These are phyloP conservation scores for Pyrrhoderma lamaoense DNA, from an alignment of 1,284 basidiomycete genomes.

Conservation along the genomic window DNA sequence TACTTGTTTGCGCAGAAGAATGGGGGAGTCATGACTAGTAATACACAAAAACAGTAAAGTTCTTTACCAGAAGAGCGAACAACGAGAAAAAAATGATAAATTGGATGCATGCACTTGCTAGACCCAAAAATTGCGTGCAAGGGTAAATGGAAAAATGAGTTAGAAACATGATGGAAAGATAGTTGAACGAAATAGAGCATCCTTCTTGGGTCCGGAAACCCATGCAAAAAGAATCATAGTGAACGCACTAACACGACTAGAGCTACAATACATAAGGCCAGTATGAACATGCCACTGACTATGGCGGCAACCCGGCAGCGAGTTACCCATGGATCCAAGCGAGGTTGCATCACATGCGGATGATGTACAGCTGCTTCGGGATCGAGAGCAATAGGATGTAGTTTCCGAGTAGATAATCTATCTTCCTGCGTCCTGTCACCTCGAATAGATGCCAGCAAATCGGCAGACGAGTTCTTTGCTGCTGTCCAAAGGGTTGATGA, in stretches of 20 bases:
- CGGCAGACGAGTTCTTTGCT: slow-evolving; percentile 14
- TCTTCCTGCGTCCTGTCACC: slow-evolving; percentile 20
- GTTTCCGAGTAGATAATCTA: slow-evolving; percentile 22
- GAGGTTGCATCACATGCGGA: slow-evolving; percentile 20
- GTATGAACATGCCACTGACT: slow-evolving; percentile 33
- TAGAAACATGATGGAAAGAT: too few relatives aligned
- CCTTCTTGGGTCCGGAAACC: too few relatives aligned
- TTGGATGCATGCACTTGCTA: too few relatives aligned
- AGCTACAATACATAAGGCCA: slow-evolving; percentile 31
- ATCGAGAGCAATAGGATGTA: slow-evolving; percentile 19
- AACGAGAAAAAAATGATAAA: too few relatives aligned
- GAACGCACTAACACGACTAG: slow-evolving; percentile 29
- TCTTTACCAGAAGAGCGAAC: too few relatives aligned
- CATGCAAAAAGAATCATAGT: background rate
- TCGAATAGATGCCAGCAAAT: slow-evolving; percentile 11
- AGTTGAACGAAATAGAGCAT: too few relatives aligned
- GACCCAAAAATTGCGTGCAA: too few relatives aligned
- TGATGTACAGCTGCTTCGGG: slow-evolving; percentile 9
- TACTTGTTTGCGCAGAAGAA: too few relatives aligned
- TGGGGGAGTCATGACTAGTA: too few relatives aligned
- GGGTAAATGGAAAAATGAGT: too few relatives aligned
- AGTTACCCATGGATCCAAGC: slow-evolving; percentile 35
- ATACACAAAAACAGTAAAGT: too few relatives aligned
- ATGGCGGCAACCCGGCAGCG: slow-evolving; percentile 41
- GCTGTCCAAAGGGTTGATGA: slow-evolving; percentile 31